Percentiles rank a stretch among this genome's conserved stretches.
Evolutionary conservation across 192 early-diverging fungal species (phyloP).

Genomic region (Coemansia sp.): DNA sequence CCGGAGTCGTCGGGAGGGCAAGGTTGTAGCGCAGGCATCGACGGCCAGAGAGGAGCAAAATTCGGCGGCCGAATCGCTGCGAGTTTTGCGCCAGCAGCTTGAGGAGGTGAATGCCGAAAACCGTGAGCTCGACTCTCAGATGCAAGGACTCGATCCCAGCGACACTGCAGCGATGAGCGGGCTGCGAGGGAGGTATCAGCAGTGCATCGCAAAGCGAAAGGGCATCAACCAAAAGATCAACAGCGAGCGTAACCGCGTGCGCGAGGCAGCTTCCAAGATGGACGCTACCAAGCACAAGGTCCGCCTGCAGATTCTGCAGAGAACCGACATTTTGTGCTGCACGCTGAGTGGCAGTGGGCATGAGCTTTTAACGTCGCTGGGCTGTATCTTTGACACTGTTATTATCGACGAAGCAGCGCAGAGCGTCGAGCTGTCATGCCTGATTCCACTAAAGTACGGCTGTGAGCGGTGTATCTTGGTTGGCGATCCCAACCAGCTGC

Average conservation of each 20-base stretch:
- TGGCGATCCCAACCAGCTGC: constrained; percentile 94
- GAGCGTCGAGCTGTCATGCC: constrained; percentile 79
- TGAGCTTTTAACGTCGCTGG: constrained; percentile 69
- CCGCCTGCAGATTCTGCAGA: constrained; percentile 67
- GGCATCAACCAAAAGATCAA: constrained; percentile 20
- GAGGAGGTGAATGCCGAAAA: constrained; percentile 34
- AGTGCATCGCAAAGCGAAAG: constrained; percentile 18
- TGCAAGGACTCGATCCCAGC: constrained; percentile 27
- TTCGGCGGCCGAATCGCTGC: constrained; percentile 14
- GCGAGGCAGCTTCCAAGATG: constrained; percentile 47
- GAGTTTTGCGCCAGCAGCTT: constrained; percentile 21
- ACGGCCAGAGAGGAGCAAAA: constrained; percentile 19
- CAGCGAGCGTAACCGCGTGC: constrained; percentile 36
- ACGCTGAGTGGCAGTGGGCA: constrained; percentile 89
- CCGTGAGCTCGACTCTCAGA: constrained; percentile 19
- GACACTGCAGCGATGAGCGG: constrained; percentile 18
- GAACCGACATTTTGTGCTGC: constrained; percentile 82
- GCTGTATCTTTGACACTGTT: constrained; percentile 76
- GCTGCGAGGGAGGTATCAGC: constrained; percentile 23
- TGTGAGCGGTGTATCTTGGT: constrained; percentile 84
- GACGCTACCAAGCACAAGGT: constrained; percentile 59
- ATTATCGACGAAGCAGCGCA: constrained; percentile 98
- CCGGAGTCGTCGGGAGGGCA: constrained; percentile 19
- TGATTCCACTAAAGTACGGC: constrained; percentile 89
- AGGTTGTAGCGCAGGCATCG: constrained; percentile 11